These are phyloP conservation scores for Purshia tridentata DNA, from an alignment of 306 rosid species.

Conservation along the genomic window DNA sequence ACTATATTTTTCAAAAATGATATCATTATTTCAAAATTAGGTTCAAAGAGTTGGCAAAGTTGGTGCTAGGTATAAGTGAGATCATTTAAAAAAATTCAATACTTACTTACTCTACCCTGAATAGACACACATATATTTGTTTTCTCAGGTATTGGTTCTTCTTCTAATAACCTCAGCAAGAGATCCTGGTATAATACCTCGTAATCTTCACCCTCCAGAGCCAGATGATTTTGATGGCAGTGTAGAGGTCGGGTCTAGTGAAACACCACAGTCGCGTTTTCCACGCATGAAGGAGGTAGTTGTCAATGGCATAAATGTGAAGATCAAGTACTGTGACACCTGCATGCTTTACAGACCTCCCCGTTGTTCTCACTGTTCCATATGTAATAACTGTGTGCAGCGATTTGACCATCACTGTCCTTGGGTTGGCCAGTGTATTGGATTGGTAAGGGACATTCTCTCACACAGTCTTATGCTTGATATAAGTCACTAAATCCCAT, in stretches of 20 bases:
- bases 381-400: constrained; percentile 40
- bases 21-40: neutral
- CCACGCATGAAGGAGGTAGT: constrained; percentile 31
- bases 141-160: constrained; percentile 32
- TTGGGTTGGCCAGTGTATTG: constrained; percentile 46
- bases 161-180: constrained; percentile 37
- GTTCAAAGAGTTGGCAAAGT: neutral
- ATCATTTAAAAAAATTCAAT: neutral
- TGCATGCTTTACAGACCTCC: constrained; percentile 46
- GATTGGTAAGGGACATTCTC: constrained; percentile 22
- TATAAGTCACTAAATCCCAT: neutral
- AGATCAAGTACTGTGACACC: constrained; percentile 40
- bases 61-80: neutral
- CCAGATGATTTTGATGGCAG: constrained; percentile 37
- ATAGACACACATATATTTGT: neutral
- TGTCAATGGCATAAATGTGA: constrained; percentile 34
- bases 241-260: constrained; percentile 19
- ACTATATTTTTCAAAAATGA: neutral
- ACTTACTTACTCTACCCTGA: neutral
- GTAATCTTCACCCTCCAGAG: constrained; percentile 38
- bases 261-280: constrained; percentile 27
- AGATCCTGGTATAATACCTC: constrained; percentile 44
- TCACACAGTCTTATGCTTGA: neutral
- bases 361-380: constrained; percentile 44
- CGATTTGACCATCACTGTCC: constrained; percentile 44